Base-by-base conservation (phyloP, 305 asterid species). In the Fraxinus floribunda region DNA sequence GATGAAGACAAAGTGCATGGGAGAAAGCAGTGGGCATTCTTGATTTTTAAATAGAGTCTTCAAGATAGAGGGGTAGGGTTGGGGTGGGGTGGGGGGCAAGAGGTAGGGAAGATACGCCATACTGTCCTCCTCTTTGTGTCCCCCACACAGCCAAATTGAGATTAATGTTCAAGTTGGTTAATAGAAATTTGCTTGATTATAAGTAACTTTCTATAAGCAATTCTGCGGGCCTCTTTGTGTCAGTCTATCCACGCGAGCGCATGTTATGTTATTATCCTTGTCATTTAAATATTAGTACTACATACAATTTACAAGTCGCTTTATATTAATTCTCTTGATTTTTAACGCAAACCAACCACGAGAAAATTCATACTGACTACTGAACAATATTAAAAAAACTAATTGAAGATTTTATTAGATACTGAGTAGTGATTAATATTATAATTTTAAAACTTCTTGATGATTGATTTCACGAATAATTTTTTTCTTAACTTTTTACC, bases 1-100 rank as follows among this genome's bases (percentile, higher is more conserved):
- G 80, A 80, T 80, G 88, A 88, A 86, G 73, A 64, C 73, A 64
- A 86, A 88, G 35, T 85, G 88, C 90, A 88, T 85, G 89, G 89
- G 85, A 86, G 83, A 82, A 83, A 88, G 83, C 64, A 84, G 85
- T 79, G 88, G 78, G 86, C 70, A 29, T 79, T 68, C 11, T 66
- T 36, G 35, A 36, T 29, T 83, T 77, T 75, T 34, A 76, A 84
- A 80, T 80, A 60, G 32, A 60, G 60, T 29, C 55, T 62, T 57
- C 38, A 78, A 83, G 29, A 74, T 30, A 22, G n/a, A 13, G 57
- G n/a, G n/a, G n/a, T n/a, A n/a, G 18, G 57, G 18, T 3, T 11
- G 57, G n/a, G 15, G 52, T 44, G 3, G 16, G 77, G 55, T 9
- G 64, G 64, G 64, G 15, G 36, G 35, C 1, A 5, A n/a, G 34